A percentile compares a stretch with the other conserved stretches of the same genome.
Evolutionary conservation across 2,329 filamentous ascomycete species (phyloP).

Genomic region (Cercospora janseana): DNA sequence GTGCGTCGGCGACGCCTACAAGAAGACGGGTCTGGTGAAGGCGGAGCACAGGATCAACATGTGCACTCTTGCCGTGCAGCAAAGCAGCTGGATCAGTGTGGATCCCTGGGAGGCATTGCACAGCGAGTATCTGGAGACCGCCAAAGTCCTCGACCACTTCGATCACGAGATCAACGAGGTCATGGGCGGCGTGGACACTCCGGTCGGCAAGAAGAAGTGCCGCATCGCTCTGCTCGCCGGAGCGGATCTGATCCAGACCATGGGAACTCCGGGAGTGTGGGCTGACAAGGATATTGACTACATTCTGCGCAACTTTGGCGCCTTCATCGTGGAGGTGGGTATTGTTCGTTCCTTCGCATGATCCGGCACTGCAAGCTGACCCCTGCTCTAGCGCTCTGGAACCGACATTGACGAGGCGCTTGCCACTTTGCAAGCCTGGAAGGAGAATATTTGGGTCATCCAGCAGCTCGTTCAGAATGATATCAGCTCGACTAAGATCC

Average conservation of each 20-base stretch:
- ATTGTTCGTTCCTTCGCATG: neutral
- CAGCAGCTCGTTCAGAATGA: slow-evolving; percentile 85
- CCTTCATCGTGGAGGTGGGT: slow-evolving; percentile 65
- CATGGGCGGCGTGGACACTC: slow-evolving; percentile 68
- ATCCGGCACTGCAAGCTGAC: neutral
- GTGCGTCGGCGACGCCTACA: slow-evolving; percentile 73
- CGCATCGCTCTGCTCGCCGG: slow-evolving; percentile 81
- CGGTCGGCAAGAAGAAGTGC: slow-evolving; percentile 66
- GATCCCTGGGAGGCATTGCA: slow-evolving; percentile 88
- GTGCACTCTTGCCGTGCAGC: slow-evolving; percentile 78
- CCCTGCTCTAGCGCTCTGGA: slow-evolving; percentile 62
- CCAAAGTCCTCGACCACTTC: slow-evolving; percentile 86
- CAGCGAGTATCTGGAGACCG: slow-evolving; percentile 82
- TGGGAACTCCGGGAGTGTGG: slow-evolving; percentile 66
- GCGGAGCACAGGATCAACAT: slow-evolving; percentile 76
- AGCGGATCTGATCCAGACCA: slow-evolving; percentile 52
- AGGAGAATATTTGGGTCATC: slow-evolving; percentile 83
- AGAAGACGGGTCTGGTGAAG: slow-evolving; percentile 74
- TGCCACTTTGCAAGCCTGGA: slow-evolving; percentile 75
- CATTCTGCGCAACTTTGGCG: slow-evolving; percentile 78
- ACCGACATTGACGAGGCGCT: slow-evolving; percentile 87
- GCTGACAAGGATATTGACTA: slow-evolving; percentile 79
- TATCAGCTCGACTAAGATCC: slow-evolving; percentile 77
- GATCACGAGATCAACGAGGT: slow-evolving; percentile 83
- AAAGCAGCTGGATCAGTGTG: slow-evolving; percentile 76